phyloP scores from a whole-genome alignment of 805 yeast genomes.

The Jamesozyma spencerorum region DNA sequence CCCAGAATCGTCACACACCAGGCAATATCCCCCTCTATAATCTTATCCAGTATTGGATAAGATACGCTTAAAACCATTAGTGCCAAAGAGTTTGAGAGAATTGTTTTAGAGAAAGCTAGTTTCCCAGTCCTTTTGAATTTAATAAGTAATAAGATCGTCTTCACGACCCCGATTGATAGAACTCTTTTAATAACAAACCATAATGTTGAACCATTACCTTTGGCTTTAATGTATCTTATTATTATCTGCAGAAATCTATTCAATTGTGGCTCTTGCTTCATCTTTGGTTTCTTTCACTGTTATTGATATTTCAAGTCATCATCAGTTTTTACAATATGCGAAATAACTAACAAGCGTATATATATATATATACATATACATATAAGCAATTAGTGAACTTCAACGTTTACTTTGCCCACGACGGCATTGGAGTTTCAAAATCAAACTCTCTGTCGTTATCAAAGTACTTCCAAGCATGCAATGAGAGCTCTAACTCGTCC shows the following conservation, averaged over 20 bases:
- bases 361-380: background rate
- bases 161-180: background rate
- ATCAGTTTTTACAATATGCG: background rate
- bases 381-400: background rate
- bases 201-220: background rate
- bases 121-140: background rate
- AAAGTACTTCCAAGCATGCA: constrained; percentile 33
- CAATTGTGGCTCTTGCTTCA: background rate
- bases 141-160: background rate
- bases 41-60: background rate
- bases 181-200: background rate
- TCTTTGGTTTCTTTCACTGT: background rate
- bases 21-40: background rate
- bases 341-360: too few species aligned
- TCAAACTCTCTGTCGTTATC: constrained; percentile 24
- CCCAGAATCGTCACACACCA: background rate
- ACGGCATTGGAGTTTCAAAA: constrained; percentile 38
- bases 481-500: constrained; percentile 22
- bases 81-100: background rate
- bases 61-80: background rate
- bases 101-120: too few species aligned
- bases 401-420: constrained; percentile 32
- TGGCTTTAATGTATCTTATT: background rate
- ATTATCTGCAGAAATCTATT: background rate
- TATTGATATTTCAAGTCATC: background rate